Evolutionary conservation across 805 yeast species (phyloP), one percentile per base, ranked within the genome.

Genomic region (Priceomyces carsonii): DNA sequence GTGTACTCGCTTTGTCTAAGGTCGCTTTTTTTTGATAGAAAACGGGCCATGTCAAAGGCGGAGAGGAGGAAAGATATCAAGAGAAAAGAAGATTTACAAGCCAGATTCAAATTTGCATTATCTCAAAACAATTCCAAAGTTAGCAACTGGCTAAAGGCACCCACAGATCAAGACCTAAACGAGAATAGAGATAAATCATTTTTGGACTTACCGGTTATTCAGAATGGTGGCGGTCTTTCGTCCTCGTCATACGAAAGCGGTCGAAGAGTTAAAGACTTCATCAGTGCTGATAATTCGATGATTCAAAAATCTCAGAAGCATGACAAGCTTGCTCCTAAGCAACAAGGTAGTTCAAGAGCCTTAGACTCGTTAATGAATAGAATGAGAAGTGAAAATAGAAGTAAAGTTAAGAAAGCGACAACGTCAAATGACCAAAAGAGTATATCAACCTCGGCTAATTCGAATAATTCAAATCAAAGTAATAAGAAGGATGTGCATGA

Each of bases 81-180:
- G 42, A 51, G 59, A 27, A 74, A 74, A 43, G 72, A 74, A 38
- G 66, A 63, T 18, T 55, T 76, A 3, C 79, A 71, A 39, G 63
- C 74, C 10, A 58, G 59, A 35, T 67, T 75, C 43, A 76, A 71
- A 46, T 55, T 69, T 5, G 68, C 73, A 4, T 50, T 75, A 5
- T 43, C 63, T 3, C 57, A 58, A 19, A 63, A 61, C 12, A 66
- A 63, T 38, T 40, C 50, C 6, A 57, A 51, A 24, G 67, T 68
- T 1, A 32, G 55, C 21, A 59, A 66, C 15, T 73, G 79, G 79
- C 50, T 69, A 28, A 50, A 39, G 12, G 13, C 18, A 8, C 14
- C 23, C 7, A 14, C 9, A 33, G 21, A 31, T 42, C 33, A 32
- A 26, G 12, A 27, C 3, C 22, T 33, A 10, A 14, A 19, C 8